phyloP scores from a whole-genome alignment of 257 asterid genomes.

The Eucommia ulmoides region DNA sequence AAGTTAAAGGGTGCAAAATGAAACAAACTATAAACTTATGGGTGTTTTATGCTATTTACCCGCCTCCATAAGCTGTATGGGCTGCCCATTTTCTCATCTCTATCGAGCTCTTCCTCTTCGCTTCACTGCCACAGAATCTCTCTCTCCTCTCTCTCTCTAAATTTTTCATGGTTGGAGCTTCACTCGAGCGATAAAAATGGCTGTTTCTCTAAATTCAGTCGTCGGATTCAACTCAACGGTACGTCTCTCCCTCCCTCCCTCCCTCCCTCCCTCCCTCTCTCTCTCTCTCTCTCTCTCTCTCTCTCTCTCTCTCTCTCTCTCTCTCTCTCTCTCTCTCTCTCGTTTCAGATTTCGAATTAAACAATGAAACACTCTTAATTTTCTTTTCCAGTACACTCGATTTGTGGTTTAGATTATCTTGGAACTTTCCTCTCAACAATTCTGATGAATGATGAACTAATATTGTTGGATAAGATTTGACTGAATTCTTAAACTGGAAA shows the following conservation, averaged over 20 bases:
- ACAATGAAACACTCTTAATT: not conserved
- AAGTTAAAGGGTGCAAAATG: too few relatives aligned
- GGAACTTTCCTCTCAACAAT: not conserved
- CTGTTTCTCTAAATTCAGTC: conserved; percentile 46
- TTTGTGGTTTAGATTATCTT: not conserved
- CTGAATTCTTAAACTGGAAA: too few relatives aligned
- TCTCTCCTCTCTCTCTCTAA: not conserved
- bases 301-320: not conserved
- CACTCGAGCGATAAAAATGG: conserved; percentile 17
- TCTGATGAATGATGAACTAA: too few relatives aligned
- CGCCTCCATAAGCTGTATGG: too few relatives aligned
- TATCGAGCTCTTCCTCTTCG: not conserved
- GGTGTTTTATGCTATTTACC: too few relatives aligned
- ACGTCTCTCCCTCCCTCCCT: conserved; percentile 6
- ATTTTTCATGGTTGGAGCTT: not conserved
- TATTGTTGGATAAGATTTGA: too few relatives aligned
- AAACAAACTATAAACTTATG: too few relatives aligned
- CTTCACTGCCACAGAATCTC: not conserved
- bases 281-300: not conserved
- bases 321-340: not conserved
- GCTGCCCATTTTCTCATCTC: too few relatives aligned
- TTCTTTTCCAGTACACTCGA: too few relatives aligned
- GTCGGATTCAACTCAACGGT: conserved; percentile 36
- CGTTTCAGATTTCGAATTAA: too few relatives aligned
- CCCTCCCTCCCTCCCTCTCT: not conserved